These are phyloP conservation scores for Yamadazyma pseudoaaseri DNA, from an alignment of 1,139 yeast genomes.

Conservation along the genomic window DNA sequence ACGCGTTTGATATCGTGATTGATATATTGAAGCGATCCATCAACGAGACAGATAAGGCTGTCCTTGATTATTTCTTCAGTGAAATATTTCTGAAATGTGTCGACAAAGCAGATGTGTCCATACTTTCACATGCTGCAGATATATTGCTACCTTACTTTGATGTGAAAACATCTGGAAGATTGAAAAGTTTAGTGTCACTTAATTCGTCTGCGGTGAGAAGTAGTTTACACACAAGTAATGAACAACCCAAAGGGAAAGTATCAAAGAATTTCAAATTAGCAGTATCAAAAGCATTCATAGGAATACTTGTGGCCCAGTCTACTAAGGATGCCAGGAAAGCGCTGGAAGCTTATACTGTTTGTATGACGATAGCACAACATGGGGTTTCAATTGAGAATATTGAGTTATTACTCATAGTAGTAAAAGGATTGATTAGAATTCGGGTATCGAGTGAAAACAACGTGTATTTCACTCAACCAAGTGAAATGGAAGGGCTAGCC, in stretches of 20 bases:
- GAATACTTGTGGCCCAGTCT: constrained; percentile 28
- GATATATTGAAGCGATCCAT: constrained; percentile 30
- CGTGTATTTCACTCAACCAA: constrained; percentile 53
- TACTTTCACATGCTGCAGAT: constrained; percentile 24
- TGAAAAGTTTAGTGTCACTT: constrained; percentile 23
- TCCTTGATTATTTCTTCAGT: constrained; percentile 32
- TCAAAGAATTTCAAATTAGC: constrained; percentile 17
- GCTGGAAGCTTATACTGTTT: constrained; percentile 24
- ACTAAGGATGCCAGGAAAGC: constrained; percentile 28
- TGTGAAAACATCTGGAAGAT: constrained; percentile 10
- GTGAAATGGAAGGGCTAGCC: constrained; percentile 67
- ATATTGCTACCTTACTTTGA: constrained; percentile 16
- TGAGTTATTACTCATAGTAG: constrained; percentile 44
- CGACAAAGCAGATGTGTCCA: constrained; percentile 19
- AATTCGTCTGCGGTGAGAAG: constrained; percentile 17
- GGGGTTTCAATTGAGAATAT: constrained; percentile 27
- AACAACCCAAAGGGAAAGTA: neutral
- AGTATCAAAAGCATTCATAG: constrained; percentile 32
- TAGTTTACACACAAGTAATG: constrained; percentile 8
- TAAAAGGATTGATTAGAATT: constrained; percentile 55
- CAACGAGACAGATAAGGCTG: constrained; percentile 26
- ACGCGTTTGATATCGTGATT: constrained; percentile 27
- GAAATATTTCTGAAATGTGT: constrained; percentile 30
- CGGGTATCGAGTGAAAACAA: constrained; percentile 49
- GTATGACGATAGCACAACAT: constrained; percentile 25